These are phyloP conservation scores for Eucalyptus caleyi DNA, from an alignment of 345 rosid genomes.

Conservation along the genomic window DNA sequence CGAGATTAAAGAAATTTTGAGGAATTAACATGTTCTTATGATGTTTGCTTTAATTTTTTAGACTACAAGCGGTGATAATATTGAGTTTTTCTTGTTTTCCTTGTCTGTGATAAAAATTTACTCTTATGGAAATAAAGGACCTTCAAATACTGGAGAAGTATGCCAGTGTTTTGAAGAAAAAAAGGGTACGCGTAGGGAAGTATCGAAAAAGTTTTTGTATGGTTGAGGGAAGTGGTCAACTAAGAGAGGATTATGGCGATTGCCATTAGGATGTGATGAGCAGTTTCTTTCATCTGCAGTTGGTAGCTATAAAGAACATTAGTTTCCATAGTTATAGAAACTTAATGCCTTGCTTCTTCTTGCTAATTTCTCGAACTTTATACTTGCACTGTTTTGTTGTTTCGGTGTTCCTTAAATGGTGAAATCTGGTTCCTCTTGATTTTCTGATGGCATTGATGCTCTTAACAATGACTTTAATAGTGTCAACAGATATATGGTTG, in stretches of 20 bases:
- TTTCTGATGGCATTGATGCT: not conserved
- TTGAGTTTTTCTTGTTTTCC: too few relatives aligned
- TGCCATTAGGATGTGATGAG: not conserved
- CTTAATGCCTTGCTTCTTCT: not conserved
- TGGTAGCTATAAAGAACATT: not conserved
- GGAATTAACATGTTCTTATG: not conserved
- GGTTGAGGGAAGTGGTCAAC: not conserved
- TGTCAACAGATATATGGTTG: too few relatives aligned
- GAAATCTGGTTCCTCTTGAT: not conserved
- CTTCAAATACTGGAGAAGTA: not conserved
- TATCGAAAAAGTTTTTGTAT: not conserved
- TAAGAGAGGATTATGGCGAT: not conserved
- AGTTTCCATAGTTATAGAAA: not conserved
- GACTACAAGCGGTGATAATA: too few relatives aligned
- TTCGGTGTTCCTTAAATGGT: not conserved
- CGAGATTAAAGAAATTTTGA: too few relatives aligned
- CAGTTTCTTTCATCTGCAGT: not conserved
- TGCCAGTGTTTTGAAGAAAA: too few relatives aligned
- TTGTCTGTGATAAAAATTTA: too few relatives aligned
- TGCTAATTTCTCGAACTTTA: not conserved
- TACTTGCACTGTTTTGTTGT: not conserved
- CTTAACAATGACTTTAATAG: too few relatives aligned
- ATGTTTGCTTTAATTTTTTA: too few relatives aligned
- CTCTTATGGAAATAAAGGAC: too few relatives aligned
- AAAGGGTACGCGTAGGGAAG: not conserved